These are phyloP conservation scores for Tuber borchii DNA, from an alignment of 495 filamentous ascomycete genomes.

Conservation along the genomic window DNA sequence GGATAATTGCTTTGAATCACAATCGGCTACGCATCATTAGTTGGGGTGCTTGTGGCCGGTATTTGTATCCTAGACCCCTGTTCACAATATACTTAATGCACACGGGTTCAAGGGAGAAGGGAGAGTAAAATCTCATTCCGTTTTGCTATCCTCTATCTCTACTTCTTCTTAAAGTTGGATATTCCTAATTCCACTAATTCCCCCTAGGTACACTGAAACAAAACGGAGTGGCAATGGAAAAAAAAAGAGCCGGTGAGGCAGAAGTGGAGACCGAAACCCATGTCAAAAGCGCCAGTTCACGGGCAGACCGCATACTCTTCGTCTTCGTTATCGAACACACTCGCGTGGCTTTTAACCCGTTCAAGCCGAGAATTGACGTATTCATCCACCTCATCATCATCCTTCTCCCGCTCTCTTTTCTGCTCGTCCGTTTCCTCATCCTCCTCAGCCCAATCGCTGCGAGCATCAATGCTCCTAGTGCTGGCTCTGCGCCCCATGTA, in stretches of 20 bases:
- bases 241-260: neutral
- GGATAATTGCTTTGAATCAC: neutral
- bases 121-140: neutral
- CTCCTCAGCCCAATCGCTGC: slow-evolving; percentile 65
- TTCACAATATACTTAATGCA: neutral
- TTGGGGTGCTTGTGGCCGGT: neutral
- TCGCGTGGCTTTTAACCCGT: slow-evolving; percentile 53
- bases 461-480: slow-evolving; percentile 76
- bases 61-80: neutral
- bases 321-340: slow-evolving; percentile 49
- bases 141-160: neutral
- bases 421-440: slow-evolving; percentile 42
- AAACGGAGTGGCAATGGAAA: neutral
- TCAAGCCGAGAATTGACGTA: slow-evolving; percentile 68
- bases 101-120: neutral
- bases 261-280: neutral
- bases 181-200: neutral
- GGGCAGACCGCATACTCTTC: slow-evolving; percentile 53
- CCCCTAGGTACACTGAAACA: neutral
- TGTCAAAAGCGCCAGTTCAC: neutral
- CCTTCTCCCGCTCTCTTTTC: slow-evolving; percentile 47
- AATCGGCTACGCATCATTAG: neutral
- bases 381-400: slow-evolving; percentile 59
- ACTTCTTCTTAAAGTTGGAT: neutral
- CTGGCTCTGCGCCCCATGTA: slow-evolving; percentile 66